A percentile compares a stretch with the other conserved stretches of the same genome.
phyloP scores from a whole-genome alignment of 805 yeast species.

The Phaffomyces thermotolerans region DNA sequence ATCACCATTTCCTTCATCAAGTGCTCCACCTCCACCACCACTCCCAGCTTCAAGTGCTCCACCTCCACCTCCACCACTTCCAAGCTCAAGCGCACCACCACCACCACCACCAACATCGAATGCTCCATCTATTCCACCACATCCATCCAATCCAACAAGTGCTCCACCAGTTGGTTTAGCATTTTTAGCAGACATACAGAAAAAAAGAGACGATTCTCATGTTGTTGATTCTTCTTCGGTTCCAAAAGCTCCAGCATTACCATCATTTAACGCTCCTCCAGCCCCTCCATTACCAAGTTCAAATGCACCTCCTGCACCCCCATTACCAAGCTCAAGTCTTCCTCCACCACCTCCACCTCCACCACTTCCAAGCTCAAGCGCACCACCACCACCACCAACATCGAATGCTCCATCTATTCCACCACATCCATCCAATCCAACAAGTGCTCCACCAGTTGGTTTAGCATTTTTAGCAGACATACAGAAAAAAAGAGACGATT shows the following conservation, averaged over 20 bases:
- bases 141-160: background rate
- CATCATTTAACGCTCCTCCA: constrained; percentile 14
- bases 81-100: constrained; percentile 9
- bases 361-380: constrained; percentile 4
- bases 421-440: constrained; percentile 10
- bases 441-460: constrained; percentile 37
- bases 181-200: constrained; percentile 50
- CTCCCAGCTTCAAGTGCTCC: constrained; percentile 10
- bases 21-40: constrained; percentile 22
- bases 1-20: constrained; percentile 11
- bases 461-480: constrained; percentile 55
- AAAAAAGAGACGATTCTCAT: constrained; percentile 42
- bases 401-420: too few species aligned
- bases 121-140: constrained; percentile 16
- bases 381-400: constrained; percentile 14
- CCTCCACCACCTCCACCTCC: constrained; percentile 10
- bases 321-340: constrained; percentile 14
- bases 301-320: constrained; percentile 11
- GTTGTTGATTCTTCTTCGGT: constrained; percentile 34
- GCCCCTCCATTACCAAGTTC: background rate
- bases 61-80: constrained; percentile 11
- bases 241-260: constrained; percentile 14
- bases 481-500: constrained; percentile 46
- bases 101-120: constrained; percentile 4
- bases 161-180: constrained; percentile 32